Percentiles rank a stretch among this genome's conserved stretches.
Evolutionary conservation across 2,329 filamentous ascomycete genomes (phyloP).

Genomic region (Neonectria faginata): DNA sequence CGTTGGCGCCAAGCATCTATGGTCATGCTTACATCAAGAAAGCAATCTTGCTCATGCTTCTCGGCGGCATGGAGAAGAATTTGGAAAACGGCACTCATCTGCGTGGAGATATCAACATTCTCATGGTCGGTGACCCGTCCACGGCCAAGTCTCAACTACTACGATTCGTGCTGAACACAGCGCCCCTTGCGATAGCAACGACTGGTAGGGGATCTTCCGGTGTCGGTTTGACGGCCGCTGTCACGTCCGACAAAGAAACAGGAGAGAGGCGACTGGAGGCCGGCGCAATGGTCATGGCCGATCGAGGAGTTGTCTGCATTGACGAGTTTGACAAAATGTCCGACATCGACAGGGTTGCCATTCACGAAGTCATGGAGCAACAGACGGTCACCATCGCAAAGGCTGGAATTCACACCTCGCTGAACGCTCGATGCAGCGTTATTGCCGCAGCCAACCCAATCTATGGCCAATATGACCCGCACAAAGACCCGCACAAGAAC

Average conservation of each 20-base stretch:
- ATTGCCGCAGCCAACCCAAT: conserved; percentile 97
- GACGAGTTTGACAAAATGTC: conserved; percentile 99
- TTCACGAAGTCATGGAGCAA: conserved; percentile 99
- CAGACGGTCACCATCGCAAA: conserved; percentile 99
- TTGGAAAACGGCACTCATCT: conserved; percentile 97
- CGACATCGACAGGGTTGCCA: conserved; percentile 95
- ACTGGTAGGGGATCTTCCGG: conserved; percentile 97
- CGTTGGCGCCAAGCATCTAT: conserved; percentile 94
- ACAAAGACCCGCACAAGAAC: conserved; percentile 99
- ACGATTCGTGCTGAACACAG: conserved; percentile 96
- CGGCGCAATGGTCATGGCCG: conserved; percentile 97
- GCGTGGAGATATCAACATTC: conserved; percentile 97
- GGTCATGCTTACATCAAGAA: conserved; percentile 99
- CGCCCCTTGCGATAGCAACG: conserved; percentile 94
- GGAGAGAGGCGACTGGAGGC: conserved; percentile 94
- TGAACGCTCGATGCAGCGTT: conserved; percentile 97
- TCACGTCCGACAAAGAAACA: conserved; percentile 97
- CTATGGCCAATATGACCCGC: conserved; percentile 97
- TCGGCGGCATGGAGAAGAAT: conserved; percentile 98
- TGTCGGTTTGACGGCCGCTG: conserved; percentile 95
- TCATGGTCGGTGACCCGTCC: conserved; percentile 99
- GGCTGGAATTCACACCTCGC: conserved; percentile 95
- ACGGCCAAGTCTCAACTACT: conserved; percentile 98
- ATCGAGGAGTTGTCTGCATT: conserved; percentile 97
- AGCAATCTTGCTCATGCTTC: conserved; percentile 92